Evolutionary conservation across 257 asterid genomes (phyloP).

Genomic region (Solanum sparsipilum): DNA sequence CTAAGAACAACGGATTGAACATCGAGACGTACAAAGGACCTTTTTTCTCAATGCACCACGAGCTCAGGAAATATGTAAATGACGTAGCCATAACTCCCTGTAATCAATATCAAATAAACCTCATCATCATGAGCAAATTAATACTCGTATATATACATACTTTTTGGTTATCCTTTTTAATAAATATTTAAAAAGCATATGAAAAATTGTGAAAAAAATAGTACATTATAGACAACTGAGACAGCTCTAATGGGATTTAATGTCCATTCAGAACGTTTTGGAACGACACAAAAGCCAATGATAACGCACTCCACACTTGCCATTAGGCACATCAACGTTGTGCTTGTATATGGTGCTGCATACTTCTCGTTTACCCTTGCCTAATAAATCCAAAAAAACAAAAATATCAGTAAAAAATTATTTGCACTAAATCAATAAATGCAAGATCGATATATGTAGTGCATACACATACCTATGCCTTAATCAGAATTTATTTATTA

Average conservation of each 20-base stretch:
- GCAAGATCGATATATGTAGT: background rate
- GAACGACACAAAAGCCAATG: constrained; percentile 45
- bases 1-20: constrained; percentile 72
- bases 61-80: background rate
- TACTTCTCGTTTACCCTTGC: constrained; percentile 47
- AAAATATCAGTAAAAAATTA: too few species aligned
- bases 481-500: too few species aligned
- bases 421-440: background rate
- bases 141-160: background rate
- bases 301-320: constrained; percentile 57
- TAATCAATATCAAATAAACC: background rate
- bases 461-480: background rate
- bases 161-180: background rate
- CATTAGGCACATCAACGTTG: constrained; percentile 69
- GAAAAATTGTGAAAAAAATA: background rate
- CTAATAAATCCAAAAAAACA: constrained; percentile 11
- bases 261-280: constrained; percentile 50
- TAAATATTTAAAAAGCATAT: background rate
- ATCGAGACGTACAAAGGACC: constrained; percentile 14
- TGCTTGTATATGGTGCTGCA: constrained; percentile 64
- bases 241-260: constrained; percentile 46
- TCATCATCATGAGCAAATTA: background rate
- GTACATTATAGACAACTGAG: constrained; percentile 52
- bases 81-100: constrained; percentile 1
- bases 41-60: background rate